phyloP scores from a whole-genome alignment of 2,329 filamentous ascomycete genomes.

The Dactylella cylindrospora region DNA sequence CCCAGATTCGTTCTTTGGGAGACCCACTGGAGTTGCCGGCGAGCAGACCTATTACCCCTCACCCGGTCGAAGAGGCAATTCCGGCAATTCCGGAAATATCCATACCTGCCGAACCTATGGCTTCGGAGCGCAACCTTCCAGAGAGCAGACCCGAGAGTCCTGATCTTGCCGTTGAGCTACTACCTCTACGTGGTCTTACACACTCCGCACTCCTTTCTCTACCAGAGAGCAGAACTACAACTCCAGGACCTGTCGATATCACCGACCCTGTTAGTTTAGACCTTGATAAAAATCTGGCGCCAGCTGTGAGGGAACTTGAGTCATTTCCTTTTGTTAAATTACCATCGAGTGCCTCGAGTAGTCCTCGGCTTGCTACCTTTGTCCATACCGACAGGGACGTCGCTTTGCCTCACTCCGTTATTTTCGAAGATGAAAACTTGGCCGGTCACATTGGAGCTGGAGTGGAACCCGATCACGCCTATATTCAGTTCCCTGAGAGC shows the following conservation, averaged over 20 bases:
- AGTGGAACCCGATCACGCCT: background rate
- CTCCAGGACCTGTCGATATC: background rate
- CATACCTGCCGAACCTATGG: background rate
- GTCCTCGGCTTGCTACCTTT: background rate
- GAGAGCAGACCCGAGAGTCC: constrained; percentile 12
- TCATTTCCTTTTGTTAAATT: background rate
- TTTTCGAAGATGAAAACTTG: background rate
- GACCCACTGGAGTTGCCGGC: constrained; percentile 5
- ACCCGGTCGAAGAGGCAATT: background rate
- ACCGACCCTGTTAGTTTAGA: background rate
- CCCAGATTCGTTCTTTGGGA: too few species aligned
- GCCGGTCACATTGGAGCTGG: background rate
- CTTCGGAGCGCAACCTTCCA: constrained; percentile 2
- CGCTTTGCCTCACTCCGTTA: background rate
- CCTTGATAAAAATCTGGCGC: background rate
- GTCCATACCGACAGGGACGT: background rate
- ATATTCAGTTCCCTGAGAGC: constrained; percentile 10
- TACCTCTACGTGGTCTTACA: too few species aligned
- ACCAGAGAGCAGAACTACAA: constrained; percentile 25
- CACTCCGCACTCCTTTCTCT: background rate
- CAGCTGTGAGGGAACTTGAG: background rate
- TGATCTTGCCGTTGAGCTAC: background rate
- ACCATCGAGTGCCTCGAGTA: constrained; percentile 6
- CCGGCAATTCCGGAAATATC: background rate
- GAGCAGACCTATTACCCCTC: constrained; percentile 25